phyloP scores from a whole-genome alignment of 2,329 filamentous ascomycete genomes.

The Trichoderma afroharzianum region DNA sequence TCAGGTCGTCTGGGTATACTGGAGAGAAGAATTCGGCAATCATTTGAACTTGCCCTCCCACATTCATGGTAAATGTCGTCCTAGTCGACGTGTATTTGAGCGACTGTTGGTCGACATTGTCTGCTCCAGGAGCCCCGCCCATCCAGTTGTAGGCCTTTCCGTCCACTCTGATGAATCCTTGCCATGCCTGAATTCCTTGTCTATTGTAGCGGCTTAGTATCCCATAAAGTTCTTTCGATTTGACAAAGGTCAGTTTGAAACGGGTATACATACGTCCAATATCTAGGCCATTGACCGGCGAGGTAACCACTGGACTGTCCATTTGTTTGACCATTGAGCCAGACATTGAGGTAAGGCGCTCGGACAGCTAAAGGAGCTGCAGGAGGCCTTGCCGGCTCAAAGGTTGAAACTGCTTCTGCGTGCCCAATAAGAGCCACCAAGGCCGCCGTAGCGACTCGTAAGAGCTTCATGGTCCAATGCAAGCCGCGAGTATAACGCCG shows the following conservation, averaged over 20 bases:
- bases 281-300: slow-evolving; percentile 64
- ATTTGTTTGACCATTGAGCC: slow-evolving; percentile 60
- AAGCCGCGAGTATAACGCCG: not conserved
- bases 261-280: slow-evolving; percentile 58
- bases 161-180: slow-evolving; percentile 67
- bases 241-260: not conserved
- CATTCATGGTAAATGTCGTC: slow-evolving; percentile 66
- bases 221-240: not conserved
- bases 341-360: slow-evolving; percentile 70
- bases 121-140: slow-evolving; percentile 50
- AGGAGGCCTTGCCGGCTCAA: slow-evolving; percentile 62
- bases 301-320: slow-evolving; percentile 63
- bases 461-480: slow-evolving; percentile 22
- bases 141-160: slow-evolving; percentile 63
- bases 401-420: slow-evolving; percentile 44
- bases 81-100: slow-evolving; percentile 70
- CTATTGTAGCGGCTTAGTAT: slow-evolving; percentile 29
- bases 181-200: slow-evolving; percentile 56
- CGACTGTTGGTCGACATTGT: slow-evolving; percentile 55
- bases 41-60: slow-evolving; percentile 58
- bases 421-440: slow-evolving; percentile 21
- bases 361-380: slow-evolving; percentile 69
- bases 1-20: slow-evolving; percentile 62
- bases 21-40: slow-evolving; percentile 69
- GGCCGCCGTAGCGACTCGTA: slow-evolving; percentile 22